These are phyloP conservation scores for Colletotrichum agaves DNA, from an alignment of 2,329 filamentous ascomycete species.

Conservation along the genomic window DNA sequence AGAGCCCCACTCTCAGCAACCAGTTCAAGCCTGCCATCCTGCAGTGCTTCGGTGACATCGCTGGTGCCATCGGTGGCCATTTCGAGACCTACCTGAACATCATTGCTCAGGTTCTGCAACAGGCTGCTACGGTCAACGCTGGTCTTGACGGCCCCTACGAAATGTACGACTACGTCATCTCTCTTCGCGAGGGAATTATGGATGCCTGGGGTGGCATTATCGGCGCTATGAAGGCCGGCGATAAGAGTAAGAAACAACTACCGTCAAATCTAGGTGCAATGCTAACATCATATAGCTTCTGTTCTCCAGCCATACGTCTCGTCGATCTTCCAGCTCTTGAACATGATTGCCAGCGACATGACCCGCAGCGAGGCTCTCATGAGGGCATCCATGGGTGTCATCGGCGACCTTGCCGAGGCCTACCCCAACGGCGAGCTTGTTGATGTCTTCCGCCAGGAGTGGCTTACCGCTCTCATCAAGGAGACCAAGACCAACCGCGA, in stretches of 20 bases:
- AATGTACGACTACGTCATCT: conserved; percentile 96
- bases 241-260: conserved; percentile 70
- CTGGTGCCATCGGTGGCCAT: conserved; percentile 88
- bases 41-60: conserved; percentile 98
- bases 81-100: conserved; percentile 95
- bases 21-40: conserved; percentile 98
- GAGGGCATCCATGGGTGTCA: conserved; percentile 95
- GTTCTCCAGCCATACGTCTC: conserved; percentile 81
- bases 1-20: conserved; percentile 88
- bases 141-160: conserved; percentile 87
- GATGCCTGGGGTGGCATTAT: conserved; percentile 99
- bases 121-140: conserved; percentile 85
- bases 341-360: conserved; percentile 80
- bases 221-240: conserved; percentile 87
- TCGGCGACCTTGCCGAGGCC: conserved; percentile 93
- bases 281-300: conserved; percentile 63
- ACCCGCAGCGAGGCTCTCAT: conserved; percentile 93
- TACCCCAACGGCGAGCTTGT: conserved; percentile 91
- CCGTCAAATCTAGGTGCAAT: not conserved
- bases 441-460: conserved; percentile 88
- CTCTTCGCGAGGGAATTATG: conserved; percentile 96
- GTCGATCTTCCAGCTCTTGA: conserved; percentile 87
- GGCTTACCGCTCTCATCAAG: conserved; percentile 89
- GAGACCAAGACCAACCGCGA: conserved; percentile 92
- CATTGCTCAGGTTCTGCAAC: conserved; percentile 92